Conservation (phyloP, 148 eudicot species). For the Nepenthes gracilis region DNA sequence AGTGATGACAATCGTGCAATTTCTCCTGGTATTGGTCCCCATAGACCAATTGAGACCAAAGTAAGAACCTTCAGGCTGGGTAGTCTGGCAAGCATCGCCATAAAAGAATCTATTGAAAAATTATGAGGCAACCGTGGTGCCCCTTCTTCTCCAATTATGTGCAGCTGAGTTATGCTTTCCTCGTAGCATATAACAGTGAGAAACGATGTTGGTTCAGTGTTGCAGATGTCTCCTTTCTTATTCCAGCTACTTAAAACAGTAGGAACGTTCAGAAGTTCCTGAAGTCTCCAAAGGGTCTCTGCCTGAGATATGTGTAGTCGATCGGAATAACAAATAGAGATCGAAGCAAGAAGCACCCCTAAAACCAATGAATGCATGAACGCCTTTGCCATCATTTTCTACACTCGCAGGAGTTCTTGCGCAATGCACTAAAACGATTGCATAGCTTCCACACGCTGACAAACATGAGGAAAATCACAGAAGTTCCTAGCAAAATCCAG, state of each 20-base stretch:
- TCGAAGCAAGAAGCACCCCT: no score
- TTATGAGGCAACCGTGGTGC: constrained; percentile 41
- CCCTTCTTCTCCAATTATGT: constrained; percentile 35
- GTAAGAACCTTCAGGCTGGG: constrained; percentile 78
- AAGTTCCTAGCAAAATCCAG: no score
- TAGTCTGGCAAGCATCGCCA: constrained; percentile 42
- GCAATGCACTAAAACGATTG: no score
- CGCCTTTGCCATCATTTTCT: no score
- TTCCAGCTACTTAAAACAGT: constrained; percentile 44
- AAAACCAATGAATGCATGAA: no score
- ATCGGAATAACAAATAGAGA: constrained; percentile 7
- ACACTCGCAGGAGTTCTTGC: no score
- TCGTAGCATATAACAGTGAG: constrained; percentile 75
- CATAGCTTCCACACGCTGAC: no score
- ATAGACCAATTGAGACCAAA: constrained; percentile 68
- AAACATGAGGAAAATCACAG: no score
- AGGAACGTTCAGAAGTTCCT: constrained; percentile 45
- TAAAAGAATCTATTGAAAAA: constrained; percentile 55
- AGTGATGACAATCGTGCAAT: constrained; percentile 41
- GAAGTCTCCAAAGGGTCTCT: constrained; percentile 52
- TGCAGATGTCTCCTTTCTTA: constrained; percentile 52
- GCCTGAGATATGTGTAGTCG: constrained; percentile 50
- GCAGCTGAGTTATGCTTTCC: constrained; percentile 61
- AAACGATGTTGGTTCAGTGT: constrained; percentile 36
- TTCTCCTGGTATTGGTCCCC: constrained; percentile 53